These are phyloP conservation scores for Paraglomus brasilianum DNA, from an alignment of 192 early-diverging fungal genomes.

Conservation along the genomic window DNA sequence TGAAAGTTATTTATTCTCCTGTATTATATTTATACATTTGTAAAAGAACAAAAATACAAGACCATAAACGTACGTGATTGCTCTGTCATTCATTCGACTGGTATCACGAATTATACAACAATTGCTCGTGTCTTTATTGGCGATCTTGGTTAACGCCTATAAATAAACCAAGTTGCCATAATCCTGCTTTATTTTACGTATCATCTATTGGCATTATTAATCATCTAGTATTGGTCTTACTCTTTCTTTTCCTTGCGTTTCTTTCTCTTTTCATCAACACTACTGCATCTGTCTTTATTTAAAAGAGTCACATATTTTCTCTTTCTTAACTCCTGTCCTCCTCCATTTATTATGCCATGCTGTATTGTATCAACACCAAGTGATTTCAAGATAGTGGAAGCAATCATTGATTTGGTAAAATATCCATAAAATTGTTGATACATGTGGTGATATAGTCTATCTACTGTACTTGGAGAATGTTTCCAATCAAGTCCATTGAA, in stretches of 20 bases:
- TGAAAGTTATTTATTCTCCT: too few relatives aligned
- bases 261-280: conserved; percentile 7
- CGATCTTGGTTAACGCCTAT: too few relatives aligned
- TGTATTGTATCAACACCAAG: conserved; percentile 35
- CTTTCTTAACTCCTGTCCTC: conserved; percentile 2
- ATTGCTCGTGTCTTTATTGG: too few relatives aligned
- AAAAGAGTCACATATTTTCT: conserved; percentile 19
- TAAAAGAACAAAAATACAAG: too few relatives aligned
- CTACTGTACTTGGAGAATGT: conserved; percentile 44
- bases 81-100: too few relatives aligned
- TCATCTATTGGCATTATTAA: too few relatives aligned
- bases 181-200: too few relatives aligned
- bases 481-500: conserved; percentile 67
- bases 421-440: conserved; percentile 52
- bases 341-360: conserved; percentile 11
- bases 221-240: too few relatives aligned
- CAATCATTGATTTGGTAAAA: conserved; percentile 48
- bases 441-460: conserved; percentile 45
- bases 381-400: conserved; percentile 42
- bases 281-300: not conserved
- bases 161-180: too few relatives aligned
- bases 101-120: too few relatives aligned
- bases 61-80: too few relatives aligned
- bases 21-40: too few relatives aligned
- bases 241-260: conserved; percentile 21